Evolutionary conservation across 2,329 filamentous ascomycete species (phyloP).

Genomic region (Colletotrichum echinochloae): DNA sequence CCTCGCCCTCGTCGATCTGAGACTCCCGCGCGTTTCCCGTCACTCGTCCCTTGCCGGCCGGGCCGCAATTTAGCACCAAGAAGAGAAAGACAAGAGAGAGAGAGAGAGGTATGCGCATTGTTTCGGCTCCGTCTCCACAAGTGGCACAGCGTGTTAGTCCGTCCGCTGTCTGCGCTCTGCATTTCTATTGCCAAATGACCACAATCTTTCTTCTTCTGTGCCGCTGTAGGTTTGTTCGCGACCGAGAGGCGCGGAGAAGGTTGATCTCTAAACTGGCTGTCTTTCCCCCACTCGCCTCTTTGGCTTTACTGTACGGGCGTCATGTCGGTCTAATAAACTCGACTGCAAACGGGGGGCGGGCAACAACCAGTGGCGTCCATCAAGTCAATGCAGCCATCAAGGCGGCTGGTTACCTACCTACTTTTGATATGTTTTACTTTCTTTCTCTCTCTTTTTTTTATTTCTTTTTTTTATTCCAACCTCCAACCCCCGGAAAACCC

Average conservation of each 20-base stretch:
- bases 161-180: constrained; percentile 20
- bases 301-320: neutral
- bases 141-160: constrained; percentile 8
- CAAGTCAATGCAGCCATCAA: neutral
- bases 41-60: constrained; percentile 19
- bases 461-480: too few relatives aligned
- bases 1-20: neutral
- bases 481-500: neutral
- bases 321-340: neutral
- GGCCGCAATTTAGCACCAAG: constrained; percentile 21
- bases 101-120: constrained; percentile 11
- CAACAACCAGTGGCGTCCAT: neutral
- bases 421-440: too few relatives aligned
- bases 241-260: neutral
- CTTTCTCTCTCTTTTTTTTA: too few relatives aligned
- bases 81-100: neutral
- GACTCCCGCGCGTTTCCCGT: constrained; percentile 4
- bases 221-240: neutral
- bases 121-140: constrained; percentile 30
- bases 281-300: neutral
- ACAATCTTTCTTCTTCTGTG: neutral
- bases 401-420: neutral
- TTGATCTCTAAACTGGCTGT: neutral
- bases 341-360: constrained; percentile 23
- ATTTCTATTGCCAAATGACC: neutral